phyloP scores from a whole-genome alignment of 345 rosid species.

The Acer campestre region DNA sequence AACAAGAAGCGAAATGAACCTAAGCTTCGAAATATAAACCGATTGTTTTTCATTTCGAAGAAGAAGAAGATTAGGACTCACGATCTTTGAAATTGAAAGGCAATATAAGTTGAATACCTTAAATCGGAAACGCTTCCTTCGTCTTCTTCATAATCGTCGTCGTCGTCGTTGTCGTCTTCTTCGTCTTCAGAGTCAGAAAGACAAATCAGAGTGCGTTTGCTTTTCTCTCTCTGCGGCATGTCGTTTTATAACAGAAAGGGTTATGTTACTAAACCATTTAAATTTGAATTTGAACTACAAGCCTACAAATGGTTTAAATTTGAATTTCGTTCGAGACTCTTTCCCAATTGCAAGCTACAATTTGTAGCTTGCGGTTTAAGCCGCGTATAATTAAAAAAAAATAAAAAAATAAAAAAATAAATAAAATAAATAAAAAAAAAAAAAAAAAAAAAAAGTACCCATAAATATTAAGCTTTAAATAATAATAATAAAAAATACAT shows the following conservation, averaged over 20 bases:
- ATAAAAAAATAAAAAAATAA: too few relatives aligned
- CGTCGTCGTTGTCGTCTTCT: slow-evolving; percentile 19
- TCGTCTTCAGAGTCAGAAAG: slow-evolving; percentile 28
- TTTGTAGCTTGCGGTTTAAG: too few relatives aligned
- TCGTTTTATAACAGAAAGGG: neutral
- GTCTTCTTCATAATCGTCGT: slow-evolving; percentile 18
- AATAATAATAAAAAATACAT: too few relatives aligned
- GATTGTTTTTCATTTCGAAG: too few relatives aligned
- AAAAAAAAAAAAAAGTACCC: too few relatives aligned
- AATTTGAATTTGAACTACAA: neutral
- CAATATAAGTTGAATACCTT: slow-evolving; percentile 17
- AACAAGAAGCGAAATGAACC: slow-evolving; percentile 5
- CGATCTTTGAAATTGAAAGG: neutral
- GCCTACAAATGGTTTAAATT: neutral
- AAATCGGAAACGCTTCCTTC: slow-evolving; percentile 16
- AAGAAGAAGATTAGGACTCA: neutral
- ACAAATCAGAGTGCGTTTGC: slow-evolving; percentile 18
- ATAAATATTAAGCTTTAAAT: too few relatives aligned
- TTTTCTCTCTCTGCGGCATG: slow-evolving; percentile 25
- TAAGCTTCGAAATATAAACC: neutral
- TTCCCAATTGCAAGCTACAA: slow-evolving; percentile 54
- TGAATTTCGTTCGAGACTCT: neutral
- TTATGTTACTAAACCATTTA: neutral
- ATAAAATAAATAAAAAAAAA: too few relatives aligned
- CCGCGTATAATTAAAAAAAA: too few relatives aligned